Evolutionary conservation across 2,329 filamentous ascomycete species (phyloP), one percentile per base, ranked within the genome.

Genomic region (Cercospora sesami): DNA sequence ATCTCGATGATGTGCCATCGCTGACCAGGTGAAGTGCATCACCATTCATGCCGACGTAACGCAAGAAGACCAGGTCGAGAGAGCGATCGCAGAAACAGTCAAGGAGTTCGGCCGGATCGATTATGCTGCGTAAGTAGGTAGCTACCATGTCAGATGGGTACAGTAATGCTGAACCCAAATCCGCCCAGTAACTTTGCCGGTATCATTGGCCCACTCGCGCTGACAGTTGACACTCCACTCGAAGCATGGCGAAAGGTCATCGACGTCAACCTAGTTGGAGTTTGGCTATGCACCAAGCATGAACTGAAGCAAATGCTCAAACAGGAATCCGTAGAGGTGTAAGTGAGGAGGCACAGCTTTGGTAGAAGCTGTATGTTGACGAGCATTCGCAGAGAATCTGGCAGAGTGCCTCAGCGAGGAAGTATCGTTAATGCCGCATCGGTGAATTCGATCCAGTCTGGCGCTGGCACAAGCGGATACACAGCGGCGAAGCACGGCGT

Each of bases 221-320:
- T 75, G 64, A 73, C 71, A 7, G 72, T 75, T 10, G 73, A 81
- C 14, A 68, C 73, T 12, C 75, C 77, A 12, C 72, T 79, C 18
- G 73, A 77, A 16, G 75, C 76, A 28, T 83, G 78, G 77, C 71
- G 73, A 33, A 76, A 73, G 23, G 67, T 79, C 7, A 77, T 79
- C 5, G 75, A 77, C 53, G 75, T 80, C 59, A 82, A 80, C 63
- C 67, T 79, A 16, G 78, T 78, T 9, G 78, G 79, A 10, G 76
- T 79, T 2, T 78, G 79, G 12, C 69, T 82, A 16, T 79, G 77
- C 65, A 75, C 77, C 33, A 79, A 80, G 57, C 76, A 79, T 45
- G 75, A 81, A 62, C 72, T 82, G 72, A 77, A 78, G 67, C 80
- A 81, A 67, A 82, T 82, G 79, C 75, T 78, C 28, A 77, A 76